Evolutionary conservation across 441 rosid genomes (phyloP), one percentile per base, ranked within the genome.

Genomic region (Mallotus repandus): DNA sequence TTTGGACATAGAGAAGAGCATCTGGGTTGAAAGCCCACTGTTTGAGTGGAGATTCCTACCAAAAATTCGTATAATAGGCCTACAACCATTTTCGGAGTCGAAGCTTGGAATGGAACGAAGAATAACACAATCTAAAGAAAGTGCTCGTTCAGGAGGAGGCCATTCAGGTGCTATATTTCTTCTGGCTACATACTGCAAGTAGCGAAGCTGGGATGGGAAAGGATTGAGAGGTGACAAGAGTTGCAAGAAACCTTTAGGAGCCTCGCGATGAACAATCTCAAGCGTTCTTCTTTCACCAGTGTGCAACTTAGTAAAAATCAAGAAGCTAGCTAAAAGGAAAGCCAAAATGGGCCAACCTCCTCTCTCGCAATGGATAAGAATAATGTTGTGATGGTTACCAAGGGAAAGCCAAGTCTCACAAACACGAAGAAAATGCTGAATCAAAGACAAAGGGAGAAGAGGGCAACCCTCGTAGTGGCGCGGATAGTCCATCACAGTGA

Each of bases 321-420:
- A 79, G 78, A 95, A 86, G 72, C 95, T 87, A 56, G 99, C 88
- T 13, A 95, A 73, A 29, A 95, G 66, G 79, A 89, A 95, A 4
- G 99, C 97, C 82, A 95, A 63, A 74, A 93, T 86, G 1, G 99
- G 98, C 99, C 99, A 93, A 48, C 95, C 98, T 45, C 99, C 99
- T 84, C 99, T 89, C 81, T 93, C 98, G 6, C 99, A 88, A 75
- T 95, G 98, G 57, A 93, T 81, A 52, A 95, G 96, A 76, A 95
- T 75, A 8, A 95, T 79, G 81, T 93, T 92, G 67, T 89, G 97
- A 71, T 84, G 89, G 77, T 86, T 85, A 76, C 87, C 88, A 21
- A 76, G 82, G 19, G 89, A 83, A 70, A 95, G 96, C 99, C 99
- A 95, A 71, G 85, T 86, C 82, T 88, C 99, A 69, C 89, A 88